Evolutionary conservation across 306 rosid species (phyloP).

Genomic region (Trifolium fragiferum): DNA sequence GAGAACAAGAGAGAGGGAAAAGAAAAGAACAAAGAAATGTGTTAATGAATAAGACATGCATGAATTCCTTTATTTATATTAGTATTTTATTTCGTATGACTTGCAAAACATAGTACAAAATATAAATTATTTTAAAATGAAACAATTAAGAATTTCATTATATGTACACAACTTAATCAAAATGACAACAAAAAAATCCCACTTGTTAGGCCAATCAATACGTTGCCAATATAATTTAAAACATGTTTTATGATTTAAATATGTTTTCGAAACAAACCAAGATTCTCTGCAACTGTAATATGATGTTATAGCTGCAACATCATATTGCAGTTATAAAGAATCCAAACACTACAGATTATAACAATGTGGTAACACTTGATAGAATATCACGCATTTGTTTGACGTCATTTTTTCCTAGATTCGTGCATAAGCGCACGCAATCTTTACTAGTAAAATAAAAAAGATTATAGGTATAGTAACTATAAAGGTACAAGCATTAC

Average conservation of each 20-base stretch:
- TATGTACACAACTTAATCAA: constrained; percentile 14
- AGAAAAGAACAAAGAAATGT: constrained; percentile 44
- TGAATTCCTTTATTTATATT: constrained; percentile 26
- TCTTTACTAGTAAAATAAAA: background rate
- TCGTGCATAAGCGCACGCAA: background rate
- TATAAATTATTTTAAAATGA: background rate
- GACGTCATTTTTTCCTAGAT: too few species aligned
- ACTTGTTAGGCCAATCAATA: background rate
- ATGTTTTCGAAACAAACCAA: background rate
- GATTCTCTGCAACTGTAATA: background rate
- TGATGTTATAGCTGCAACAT: background rate
- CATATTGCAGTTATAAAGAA: background rate
- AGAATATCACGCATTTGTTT: background rate
- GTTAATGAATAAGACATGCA: constrained; percentile 46
- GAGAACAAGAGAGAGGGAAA: constrained; percentile 16
- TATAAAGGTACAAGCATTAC: constrained; percentile 47
- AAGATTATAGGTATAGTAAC: background rate
- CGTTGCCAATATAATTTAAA: background rate
- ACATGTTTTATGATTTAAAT: background rate
- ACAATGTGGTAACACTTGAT: background rate
- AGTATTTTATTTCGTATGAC: constrained; percentile 17
- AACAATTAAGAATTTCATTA: background rate
- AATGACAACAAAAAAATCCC: background rate
- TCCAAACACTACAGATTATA: background rate
- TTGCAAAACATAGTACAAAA: constrained; percentile 7